Evolutionary conservation across 306 rosid genomes (phyloP), one percentile per base, ranked within the genome.

Genomic region (Prunus campanulata): DNA sequence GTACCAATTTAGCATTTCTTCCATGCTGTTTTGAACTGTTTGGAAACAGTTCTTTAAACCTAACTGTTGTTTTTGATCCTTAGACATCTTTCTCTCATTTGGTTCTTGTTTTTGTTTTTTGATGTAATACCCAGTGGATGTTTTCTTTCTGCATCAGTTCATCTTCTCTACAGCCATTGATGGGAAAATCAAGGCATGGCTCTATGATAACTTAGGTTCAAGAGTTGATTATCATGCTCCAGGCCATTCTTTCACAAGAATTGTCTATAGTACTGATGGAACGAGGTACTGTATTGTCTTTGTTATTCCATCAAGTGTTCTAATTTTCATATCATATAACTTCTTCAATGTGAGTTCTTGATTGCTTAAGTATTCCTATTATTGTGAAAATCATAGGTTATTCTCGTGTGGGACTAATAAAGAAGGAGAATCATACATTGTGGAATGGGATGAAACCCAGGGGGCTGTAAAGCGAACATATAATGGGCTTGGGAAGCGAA

Each of bases 401-500:
- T 85, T 87, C 77, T 78, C 82, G 11, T 81, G 84, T 14, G 90
- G 90, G 47, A 55, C 68, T 73, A 71, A 66, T 57, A 84, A 59
- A 32, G 76, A 77, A 56, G 88, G 88, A 25, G 79, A 85, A 14
- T 70, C 91, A 8, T 71, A 55, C 74, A 69, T 85, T 65, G 74
- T 80, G 63, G 91, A 87, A 60, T 87, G 88, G 88, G 75, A 87
- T 65, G 84, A 85, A 9, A 72, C 9, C 29, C 74, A 85, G 32
- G 87, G 87, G 32, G 35, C 2, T 10, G 74, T 72, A 47, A 82
- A 78, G 73, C 80, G 80, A 68, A 27, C 7, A 3, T 87, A 82
- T 70, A 50, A 71, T 10, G 91, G 91, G 55, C 85, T 87, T 44
- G 46, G 70, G 59, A 79, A 74, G 29, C 80, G 54, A 27, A 55